Percentiles rank a stretch among this genome's conserved stretches.
phyloP scores from a whole-genome alignment of 2,329 filamentous ascomycete species.

The Colletotrichum sp. region DNA sequence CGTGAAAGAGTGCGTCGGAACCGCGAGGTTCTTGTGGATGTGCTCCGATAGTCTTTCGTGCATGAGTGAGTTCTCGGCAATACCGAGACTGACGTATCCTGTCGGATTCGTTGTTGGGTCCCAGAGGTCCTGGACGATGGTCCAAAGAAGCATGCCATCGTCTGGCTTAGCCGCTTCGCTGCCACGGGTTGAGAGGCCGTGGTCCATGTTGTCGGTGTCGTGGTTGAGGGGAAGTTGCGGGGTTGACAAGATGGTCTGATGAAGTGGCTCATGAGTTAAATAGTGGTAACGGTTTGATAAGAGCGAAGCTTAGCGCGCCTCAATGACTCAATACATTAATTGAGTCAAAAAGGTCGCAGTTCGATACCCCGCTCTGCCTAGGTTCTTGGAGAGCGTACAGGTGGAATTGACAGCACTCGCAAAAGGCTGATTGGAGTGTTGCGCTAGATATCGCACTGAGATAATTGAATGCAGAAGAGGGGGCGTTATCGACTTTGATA shows the following conservation, averaged over 20 bases:
- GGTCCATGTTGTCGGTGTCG: not conserved
- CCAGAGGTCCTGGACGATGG: constrained; percentile 50
- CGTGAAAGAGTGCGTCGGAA: constrained; percentile 41
- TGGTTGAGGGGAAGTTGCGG: not conserved
- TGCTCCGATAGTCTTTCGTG: constrained; percentile 47
- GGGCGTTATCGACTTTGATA: not conserved
- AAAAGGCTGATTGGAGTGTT: not conserved
- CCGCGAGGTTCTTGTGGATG: constrained; percentile 32
- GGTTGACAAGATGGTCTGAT: not conserved
- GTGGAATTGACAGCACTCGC: not conserved
- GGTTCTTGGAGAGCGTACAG: not conserved
- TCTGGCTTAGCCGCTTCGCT: constrained; percentile 29
- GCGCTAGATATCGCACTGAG: not conserved
- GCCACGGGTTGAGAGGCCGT: constrained; percentile 31
- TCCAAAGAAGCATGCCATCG: constrained; percentile 39
- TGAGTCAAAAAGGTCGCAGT: not conserved
- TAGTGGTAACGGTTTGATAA: not conserved
- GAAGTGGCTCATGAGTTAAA: not conserved
- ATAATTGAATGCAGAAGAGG: not conserved
- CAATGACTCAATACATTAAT: not conserved
- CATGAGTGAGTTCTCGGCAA: constrained; percentile 60
- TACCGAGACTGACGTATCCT: constrained; percentile 54
- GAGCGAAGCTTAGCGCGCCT: not conserved
- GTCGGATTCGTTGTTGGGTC: constrained; percentile 41
- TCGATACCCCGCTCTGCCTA: not conserved